phyloP scores from a whole-genome alignment of 208 protist species.

The Angomonas deanei region DNA sequence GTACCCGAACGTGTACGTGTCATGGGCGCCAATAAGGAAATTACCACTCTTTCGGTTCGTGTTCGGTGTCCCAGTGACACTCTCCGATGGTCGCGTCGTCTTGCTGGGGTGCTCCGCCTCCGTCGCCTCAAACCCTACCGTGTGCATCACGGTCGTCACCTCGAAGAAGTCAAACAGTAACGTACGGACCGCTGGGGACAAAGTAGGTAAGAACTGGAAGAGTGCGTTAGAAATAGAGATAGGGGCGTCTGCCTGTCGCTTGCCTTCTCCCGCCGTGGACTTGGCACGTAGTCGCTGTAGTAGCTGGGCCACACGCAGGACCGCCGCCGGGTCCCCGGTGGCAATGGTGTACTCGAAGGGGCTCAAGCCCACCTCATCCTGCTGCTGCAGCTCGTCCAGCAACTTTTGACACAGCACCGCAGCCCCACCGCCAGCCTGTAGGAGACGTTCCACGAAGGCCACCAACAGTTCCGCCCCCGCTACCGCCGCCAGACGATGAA shows the following conservation, averaged over 20 bases:
- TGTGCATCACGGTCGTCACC: slow-evolving; percentile 35
- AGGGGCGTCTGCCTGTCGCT: not conserved
- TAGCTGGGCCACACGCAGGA: slow-evolving; percentile 51
- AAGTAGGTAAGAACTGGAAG: slow-evolving; percentile 36
- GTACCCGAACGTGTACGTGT: not conserved
- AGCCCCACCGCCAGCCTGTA: slow-evolving; percentile 12
- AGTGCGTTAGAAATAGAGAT: slow-evolving; percentile 32
- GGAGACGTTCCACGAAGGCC: slow-evolving; percentile 33
- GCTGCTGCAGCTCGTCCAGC: slow-evolving; percentile 30
- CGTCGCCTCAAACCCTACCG: slow-evolving; percentile 31
- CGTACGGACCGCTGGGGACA: slow-evolving; percentile 62
- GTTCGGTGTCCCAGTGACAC: not conserved
- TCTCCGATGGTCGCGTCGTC: not conserved
- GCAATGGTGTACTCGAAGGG: slow-evolving; percentile 68
- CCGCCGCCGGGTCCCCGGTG: slow-evolving; percentile 40
- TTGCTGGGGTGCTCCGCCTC: not conserved
- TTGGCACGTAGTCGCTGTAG: slow-evolving; percentile 40
- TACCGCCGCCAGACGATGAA: slow-evolving; percentile 39
- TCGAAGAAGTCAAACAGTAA: slow-evolving; percentile 72
- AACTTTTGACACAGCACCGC: slow-evolving; percentile 29
- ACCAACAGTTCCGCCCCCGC: slow-evolving; percentile 39
- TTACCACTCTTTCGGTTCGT: not conserved
- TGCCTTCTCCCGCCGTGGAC: not conserved
- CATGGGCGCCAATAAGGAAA: not conserved
- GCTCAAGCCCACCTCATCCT: slow-evolving; percentile 45